Evolutionary conservation across 331 rosid genomes (phyloP).

Genomic region (Prunus yedoensis): DNA sequence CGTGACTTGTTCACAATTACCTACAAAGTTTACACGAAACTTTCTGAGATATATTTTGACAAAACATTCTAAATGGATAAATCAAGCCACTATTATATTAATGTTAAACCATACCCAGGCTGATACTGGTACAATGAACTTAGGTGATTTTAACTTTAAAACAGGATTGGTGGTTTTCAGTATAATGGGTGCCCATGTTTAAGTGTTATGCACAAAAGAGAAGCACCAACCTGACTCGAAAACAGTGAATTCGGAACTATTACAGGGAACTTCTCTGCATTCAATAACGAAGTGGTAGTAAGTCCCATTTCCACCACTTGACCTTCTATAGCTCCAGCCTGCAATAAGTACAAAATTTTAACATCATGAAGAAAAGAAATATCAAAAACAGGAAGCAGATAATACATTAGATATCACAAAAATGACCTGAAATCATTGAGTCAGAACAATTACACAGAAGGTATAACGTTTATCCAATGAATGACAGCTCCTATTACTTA

Average conservation of each 20-base stretch:
- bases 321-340: slow-evolving; percentile 94
- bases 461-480: neutral
- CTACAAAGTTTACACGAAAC: slow-evolving; percentile 36
- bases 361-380: slow-evolving; percentile 13
- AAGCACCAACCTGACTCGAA: slow-evolving; percentile 70
- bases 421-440: neutral
- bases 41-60: neutral
- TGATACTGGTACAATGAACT: neutral
- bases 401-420: neutral
- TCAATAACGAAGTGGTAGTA: slow-evolving; percentile 73
- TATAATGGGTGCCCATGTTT: neutral
- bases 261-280: slow-evolving; percentile 85
- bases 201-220: neutral
- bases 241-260: slow-evolving; percentile 85
- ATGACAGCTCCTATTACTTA: neutral
- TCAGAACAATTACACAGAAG: neutral
- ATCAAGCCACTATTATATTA: neutral
- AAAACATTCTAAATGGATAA: neutral
- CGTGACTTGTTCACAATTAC: slow-evolving; percentile 89
- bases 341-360: slow-evolving; percentile 23
- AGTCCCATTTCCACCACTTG: slow-evolving; percentile 97
- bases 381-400: slow-evolving; percentile 19
- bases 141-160: neutral
- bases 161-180: slow-evolving; percentile 5
- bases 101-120: neutral